phyloP scores from a whole-genome alignment of 2,329 filamentous ascomycete species.

The Cercospora janseana region DNA sequence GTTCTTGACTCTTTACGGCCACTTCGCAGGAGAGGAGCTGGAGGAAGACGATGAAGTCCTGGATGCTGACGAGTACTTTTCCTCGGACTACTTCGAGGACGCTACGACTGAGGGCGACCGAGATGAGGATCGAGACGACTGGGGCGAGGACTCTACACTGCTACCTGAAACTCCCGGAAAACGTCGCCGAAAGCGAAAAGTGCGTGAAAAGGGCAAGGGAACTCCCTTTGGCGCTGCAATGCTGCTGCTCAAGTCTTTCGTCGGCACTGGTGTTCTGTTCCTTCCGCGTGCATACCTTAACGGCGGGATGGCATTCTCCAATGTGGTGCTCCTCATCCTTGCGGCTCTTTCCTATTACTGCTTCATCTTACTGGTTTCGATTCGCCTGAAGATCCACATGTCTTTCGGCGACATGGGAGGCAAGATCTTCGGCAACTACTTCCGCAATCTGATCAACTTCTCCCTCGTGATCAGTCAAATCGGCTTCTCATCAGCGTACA shows the following conservation, averaged over 20 bases:
- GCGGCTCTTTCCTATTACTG: constrained; percentile 92
- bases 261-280: constrained; percentile 93
- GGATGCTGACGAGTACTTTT: constrained; percentile 86
- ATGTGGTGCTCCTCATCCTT: constrained; percentile 80
- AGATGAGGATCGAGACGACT: constrained; percentile 63
- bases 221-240: constrained; percentile 75
- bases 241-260: constrained; percentile 92
- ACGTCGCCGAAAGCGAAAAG: constrained; percentile 72
- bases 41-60: constrained; percentile 94
- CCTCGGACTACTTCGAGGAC: constrained; percentile 67
- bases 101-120: constrained; percentile 43
- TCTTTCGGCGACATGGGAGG: constrained; percentile 98
- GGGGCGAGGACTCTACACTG: constrained; percentile 84
- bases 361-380: constrained; percentile 89
- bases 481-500: constrained; percentile 92
- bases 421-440: constrained; percentile 83
- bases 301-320: constrained; percentile 96
- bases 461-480: constrained; percentile 96
- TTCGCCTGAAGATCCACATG: constrained; percentile 79
- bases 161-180: constrained; percentile 60
- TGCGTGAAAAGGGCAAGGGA: constrained; percentile 72
- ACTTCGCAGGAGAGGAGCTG: constrained; percentile 94
- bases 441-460: constrained; percentile 80
- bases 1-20: constrained; percentile 90
- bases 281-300: constrained; percentile 90